A percentile compares a stretch with the other conserved stretches of the same genome.
phyloP scores from a whole-genome alignment of 2,329 filamentous ascomycete species.

The Venturia oleaginea region DNA sequence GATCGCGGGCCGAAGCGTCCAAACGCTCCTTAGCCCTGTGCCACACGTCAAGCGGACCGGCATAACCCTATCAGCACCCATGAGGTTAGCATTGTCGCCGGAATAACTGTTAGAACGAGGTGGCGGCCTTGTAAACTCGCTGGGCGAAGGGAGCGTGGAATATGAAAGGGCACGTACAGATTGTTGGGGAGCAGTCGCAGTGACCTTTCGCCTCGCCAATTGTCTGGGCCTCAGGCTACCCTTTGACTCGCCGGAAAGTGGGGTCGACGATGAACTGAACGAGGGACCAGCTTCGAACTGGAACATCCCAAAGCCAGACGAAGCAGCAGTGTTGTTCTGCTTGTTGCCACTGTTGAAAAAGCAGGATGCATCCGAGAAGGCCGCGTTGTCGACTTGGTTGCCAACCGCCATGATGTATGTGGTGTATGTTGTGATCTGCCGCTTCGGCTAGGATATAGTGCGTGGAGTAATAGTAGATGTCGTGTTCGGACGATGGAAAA shows the following conservation, averaged over 20 bases:
- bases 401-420: background rate
- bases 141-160: background rate
- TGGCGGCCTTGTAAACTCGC: background rate
- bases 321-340: background rate
- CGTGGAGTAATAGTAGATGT: background rate
- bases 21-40: constrained; percentile 5
- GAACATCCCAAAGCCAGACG: background rate
- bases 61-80: background rate
- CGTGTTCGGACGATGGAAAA: background rate
- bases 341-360: background rate
- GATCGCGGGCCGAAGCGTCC: constrained; percentile 9
- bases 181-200: constrained; percentile 1
- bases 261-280: background rate
- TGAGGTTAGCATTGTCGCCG: background rate
- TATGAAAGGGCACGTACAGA: background rate
- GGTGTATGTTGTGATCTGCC: background rate
- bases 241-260: background rate
- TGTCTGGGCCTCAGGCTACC: background rate
- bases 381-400: background rate
- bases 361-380: background rate
- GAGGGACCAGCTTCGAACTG: background rate
- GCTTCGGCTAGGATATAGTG: background rate
- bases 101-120: background rate
- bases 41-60: background rate
- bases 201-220: background rate